Base-by-base conservation (phyloP, 2,329 filamentous ascomycete species). In the Albifimbria verrucaria region DNA sequence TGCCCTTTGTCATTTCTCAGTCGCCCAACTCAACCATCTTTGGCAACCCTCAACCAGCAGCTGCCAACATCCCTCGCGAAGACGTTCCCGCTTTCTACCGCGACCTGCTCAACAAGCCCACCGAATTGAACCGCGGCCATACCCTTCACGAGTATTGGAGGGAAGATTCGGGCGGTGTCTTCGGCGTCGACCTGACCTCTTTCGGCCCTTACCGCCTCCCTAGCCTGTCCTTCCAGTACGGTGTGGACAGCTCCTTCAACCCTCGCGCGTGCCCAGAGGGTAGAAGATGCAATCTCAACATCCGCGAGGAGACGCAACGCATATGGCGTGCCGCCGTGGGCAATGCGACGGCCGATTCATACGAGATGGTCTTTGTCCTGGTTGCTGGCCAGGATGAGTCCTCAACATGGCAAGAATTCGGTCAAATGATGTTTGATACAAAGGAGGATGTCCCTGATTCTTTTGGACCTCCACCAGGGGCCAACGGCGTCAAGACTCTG, bases 91-190 rank as follows among this genome's bases (percentile, higher is more conserved):
- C 67, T 2, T 81, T 77, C 58, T 81, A 81, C 59, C 71, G 70
- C 24, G 76, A 81, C 53, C 64, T 81, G 3, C 68, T 81, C 47
- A 82, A 81, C 55, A 75, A 65, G 49, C 78, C 77, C 0, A 71
- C 66, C 39, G 74, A 77, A 4, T 60, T 81, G 23, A 81, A 81
- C 52, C 67, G 67, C 18, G 72, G 72, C 3, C 78, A 80, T 54
- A 81, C 79, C 2, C 65, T 82, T 2, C 78, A 82, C 54, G 77
- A 81, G 62, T 81, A 82, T 59, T 81, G 79, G 78, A 81, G 81
- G 78, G 77, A 77, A 49, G 78, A 81, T 61, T 80, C 77, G 1
- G 74, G 71, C 11, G 78, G 79, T 2, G 70, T 73, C 18, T 81
- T 75, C 53, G 79, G 79, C 12, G 78, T 81, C 7, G 76, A 81